Percentiles rank a stretch among this genome's conserved stretches.
phyloP scores from a whole-genome alignment of 306 rosid genomes.

The Trichosanthes truncata region DNA sequence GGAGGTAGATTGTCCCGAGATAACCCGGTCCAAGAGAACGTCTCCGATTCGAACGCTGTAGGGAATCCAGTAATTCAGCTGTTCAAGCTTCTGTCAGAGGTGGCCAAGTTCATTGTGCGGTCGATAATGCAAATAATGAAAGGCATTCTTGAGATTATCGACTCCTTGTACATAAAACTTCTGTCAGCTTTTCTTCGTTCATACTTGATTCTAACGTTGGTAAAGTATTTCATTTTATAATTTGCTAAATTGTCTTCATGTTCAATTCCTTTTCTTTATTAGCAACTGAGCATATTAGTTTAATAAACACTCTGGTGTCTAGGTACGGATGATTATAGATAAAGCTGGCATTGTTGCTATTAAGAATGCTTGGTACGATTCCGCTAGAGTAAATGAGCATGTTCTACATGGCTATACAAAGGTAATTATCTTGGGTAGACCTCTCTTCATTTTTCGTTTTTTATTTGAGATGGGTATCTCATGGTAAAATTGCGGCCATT shows the following conservation, averaged over 20 bases:
- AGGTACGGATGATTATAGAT: conserved; percentile 70
- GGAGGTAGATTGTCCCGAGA: conserved; percentile 24
- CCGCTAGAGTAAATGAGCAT: conserved; percentile 48
- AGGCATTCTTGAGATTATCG: conserved; percentile 32
- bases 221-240: conserved; percentile 14
- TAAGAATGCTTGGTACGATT: conserved; percentile 74
- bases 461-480: conserved; percentile 15
- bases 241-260: background rate
- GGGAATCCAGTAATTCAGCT: conserved; percentile 37
- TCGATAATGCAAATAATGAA: conserved; percentile 41
- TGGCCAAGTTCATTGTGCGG: conserved; percentile 27
- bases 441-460: background rate
- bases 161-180: conserved; percentile 43
- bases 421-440: conserved; percentile 31
- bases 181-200: conserved; percentile 60
- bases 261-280: background rate
- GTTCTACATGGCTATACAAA: conserved; percentile 67
- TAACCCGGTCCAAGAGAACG: conserved; percentile 31
- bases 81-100: conserved; percentile 33
- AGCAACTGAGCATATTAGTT: background rate
- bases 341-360: conserved; percentile 66
- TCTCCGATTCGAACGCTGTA: conserved; percentile 11
- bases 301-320: conserved; percentile 2
- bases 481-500: conserved; percentile 55
- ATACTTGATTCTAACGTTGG: conserved; percentile 49